Percentiles rank a stretch among this genome's conserved stretches.
Conservation (phyloP, 2,329 filamentous ascomycete genomes). For the Tolypocladium album region DNA sequence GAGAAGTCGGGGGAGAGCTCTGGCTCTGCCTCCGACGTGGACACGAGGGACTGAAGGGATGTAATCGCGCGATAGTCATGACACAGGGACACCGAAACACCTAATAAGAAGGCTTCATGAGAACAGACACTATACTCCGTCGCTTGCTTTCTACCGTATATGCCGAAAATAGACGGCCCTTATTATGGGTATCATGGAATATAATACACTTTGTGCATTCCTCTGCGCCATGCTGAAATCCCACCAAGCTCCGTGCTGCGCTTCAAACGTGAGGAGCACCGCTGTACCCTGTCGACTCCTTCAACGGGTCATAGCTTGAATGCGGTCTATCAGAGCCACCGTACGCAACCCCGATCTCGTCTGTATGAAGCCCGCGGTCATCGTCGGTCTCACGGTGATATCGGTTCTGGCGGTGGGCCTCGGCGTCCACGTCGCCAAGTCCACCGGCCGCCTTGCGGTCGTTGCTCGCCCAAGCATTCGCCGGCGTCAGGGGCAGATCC, state of each 20-base stretch:
- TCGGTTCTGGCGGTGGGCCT: background rate
- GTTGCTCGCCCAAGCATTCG: background rate
- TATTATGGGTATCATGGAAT: background rate
- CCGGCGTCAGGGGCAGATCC: conserved; percentile 1
- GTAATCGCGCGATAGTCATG: background rate
- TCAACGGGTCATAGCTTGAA: conserved; percentile 1
- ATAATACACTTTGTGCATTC: background rate
- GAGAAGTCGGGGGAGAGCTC: conserved; percentile 13
- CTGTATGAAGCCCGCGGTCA: background rate
- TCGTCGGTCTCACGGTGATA: background rate
- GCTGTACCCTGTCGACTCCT: background rate
- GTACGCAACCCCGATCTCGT: background rate
- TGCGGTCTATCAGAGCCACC: background rate
- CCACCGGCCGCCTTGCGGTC: background rate
- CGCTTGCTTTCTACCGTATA: background rate
- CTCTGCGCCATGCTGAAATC: background rate
- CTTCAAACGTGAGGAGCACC: conserved; percentile 1
- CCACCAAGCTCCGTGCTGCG: too few species aligned
- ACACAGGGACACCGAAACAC: background rate
- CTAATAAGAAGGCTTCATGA: background rate
- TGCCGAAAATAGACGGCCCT: background rate
- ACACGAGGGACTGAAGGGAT: background rate
- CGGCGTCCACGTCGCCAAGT: background rate
- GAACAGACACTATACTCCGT: background rate
- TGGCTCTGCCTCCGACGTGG: background rate